Evolutionary conservation across 2,329 filamentous ascomycete species (phyloP).

Genomic region (Rugonectria rugulosa): DNA sequence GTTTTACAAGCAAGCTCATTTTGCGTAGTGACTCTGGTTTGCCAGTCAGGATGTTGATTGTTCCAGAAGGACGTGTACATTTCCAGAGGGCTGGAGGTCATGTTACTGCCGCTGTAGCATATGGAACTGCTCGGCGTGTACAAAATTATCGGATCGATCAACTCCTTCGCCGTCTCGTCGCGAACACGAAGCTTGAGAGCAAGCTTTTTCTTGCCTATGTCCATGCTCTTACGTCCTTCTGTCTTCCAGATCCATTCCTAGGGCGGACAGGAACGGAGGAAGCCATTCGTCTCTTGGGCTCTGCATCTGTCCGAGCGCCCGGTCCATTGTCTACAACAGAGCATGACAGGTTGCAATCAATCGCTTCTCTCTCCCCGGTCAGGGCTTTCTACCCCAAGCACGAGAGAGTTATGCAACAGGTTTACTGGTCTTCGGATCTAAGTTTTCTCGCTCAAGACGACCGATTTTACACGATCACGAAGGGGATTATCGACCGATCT

Average conservation of each 20-base stretch:
- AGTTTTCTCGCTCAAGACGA: slow-evolving; percentile 55
- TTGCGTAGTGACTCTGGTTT: slow-evolving; percentile 39
- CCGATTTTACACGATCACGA: slow-evolving; percentile 42
- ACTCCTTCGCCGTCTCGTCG: slow-evolving; percentile 56
- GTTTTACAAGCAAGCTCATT: slow-evolving; percentile 49
- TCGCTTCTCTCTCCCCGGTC: slow-evolving; percentile 10
- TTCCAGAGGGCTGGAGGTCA: slow-evolving; percentile 30
- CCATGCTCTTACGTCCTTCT: slow-evolving; percentile 62
- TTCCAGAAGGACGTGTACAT: slow-evolving; percentile 44
- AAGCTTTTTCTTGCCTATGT: slow-evolving; percentile 60
- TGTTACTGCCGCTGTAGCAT: slow-evolving; percentile 46
- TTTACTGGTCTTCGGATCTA: slow-evolving; percentile 51
- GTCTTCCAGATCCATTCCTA: slow-evolving; percentile 58
- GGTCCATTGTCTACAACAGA: background rate
- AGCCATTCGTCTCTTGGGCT: slow-evolving; percentile 56
- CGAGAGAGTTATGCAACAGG: slow-evolving; percentile 53
- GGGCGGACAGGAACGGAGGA: slow-evolving; percentile 61
- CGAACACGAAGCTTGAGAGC: slow-evolving; percentile 59
- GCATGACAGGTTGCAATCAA: background rate
- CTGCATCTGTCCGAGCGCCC: slow-evolving; percentile 53
- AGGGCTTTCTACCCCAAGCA: slow-evolving; percentile 57
- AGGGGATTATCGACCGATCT: background rate
- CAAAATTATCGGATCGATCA: slow-evolving; percentile 59
- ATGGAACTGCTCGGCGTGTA: slow-evolving; percentile 23
- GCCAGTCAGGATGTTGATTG: slow-evolving; percentile 45